A percentile compares a stretch with the other conserved stretches of the same genome.
These are phyloP conservation scores for Candida ponderosae DNA, from an alignment of 805 yeast species.

Conservation along the genomic window DNA sequence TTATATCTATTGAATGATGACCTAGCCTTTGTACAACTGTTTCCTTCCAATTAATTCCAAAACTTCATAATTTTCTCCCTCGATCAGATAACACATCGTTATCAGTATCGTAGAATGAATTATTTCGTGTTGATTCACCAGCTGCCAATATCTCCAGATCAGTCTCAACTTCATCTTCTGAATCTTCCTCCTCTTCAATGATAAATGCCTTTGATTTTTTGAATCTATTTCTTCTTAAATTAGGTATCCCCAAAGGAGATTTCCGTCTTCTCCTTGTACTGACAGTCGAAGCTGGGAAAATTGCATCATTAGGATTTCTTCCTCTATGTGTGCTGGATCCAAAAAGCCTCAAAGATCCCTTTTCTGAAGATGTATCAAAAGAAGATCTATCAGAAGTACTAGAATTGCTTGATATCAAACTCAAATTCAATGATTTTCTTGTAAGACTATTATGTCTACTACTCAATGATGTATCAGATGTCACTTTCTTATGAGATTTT, in stretches of 20 bases:
- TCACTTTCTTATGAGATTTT: slow-evolving; percentile 10
- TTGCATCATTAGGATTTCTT: slow-evolving; percentile 12
- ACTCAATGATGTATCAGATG: slow-evolving; percentile 16
- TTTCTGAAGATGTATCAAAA: slow-evolving; percentile 27
- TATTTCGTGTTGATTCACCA: slow-evolving; percentile 12
- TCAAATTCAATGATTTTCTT: slow-evolving; percentile 21
- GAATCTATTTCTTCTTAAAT: slow-evolving; percentile 9
- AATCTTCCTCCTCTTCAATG: slow-evolving; percentile 18
- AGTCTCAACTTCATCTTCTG: slow-evolving; percentile 11
- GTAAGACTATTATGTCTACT: slow-evolving; percentile 10
- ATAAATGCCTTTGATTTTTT: slow-evolving; percentile 12
- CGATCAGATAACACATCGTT: slow-evolving; percentile 8
- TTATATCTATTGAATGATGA: no score
- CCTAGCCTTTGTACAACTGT: no score
- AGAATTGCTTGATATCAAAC: slow-evolving; percentile 29
- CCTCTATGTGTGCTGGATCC: slow-evolving; percentile 7
- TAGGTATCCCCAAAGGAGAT: slow-evolving; percentile 18
- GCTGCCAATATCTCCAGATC: slow-evolving; percentile 14
- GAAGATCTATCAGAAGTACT: slow-evolving; percentile 31
- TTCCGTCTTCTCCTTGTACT: slow-evolving; percentile 14
- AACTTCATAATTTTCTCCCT: slow-evolving; percentile 8
- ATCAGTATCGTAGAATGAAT: slow-evolving; percentile 15
- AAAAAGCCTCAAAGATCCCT: background rate
- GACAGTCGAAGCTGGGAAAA: slow-evolving; percentile 8
- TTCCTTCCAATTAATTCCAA: no score